A percentile compares a stretch with the other conserved stretches of the same genome.
Evolutionary conservation across 306 rosid species (phyloP).

Genomic region (Cucurbita ficifolia): DNA sequence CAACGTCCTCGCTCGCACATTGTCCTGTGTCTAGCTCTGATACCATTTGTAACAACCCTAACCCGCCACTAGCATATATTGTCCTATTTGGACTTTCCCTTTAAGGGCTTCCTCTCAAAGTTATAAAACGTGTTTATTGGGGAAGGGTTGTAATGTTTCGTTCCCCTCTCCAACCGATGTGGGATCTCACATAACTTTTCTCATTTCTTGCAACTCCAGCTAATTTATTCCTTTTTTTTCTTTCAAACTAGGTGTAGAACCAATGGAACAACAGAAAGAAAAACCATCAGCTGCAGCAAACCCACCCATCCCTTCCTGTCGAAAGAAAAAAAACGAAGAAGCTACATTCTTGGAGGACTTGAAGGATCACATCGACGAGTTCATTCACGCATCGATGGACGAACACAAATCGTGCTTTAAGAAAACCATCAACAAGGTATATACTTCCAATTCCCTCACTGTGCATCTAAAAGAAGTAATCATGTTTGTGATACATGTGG

Average conservation of each 20-base stretch:
- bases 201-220: neutral
- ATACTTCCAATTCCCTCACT: neutral
- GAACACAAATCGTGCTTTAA: slow-evolving; percentile 78
- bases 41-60: too few species aligned
- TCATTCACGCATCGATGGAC: slow-evolving; percentile 68
- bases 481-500: neutral
- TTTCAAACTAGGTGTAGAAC: neutral
- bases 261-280: slow-evolving; percentile 47
- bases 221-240: too few species aligned
- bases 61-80: too few species aligned
- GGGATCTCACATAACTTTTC: too few species aligned
- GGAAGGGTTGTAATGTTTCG: too few species aligned
- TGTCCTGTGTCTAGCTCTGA: too few species aligned
- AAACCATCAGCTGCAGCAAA: slow-evolving; percentile 16
- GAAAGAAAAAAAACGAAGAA: slow-evolving; percentile 65
- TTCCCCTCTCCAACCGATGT: too few species aligned
- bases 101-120: too few species aligned
- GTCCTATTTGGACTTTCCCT: too few species aligned
- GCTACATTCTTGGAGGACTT: slow-evolving; percentile 69
- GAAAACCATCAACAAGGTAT: slow-evolving; percentile 60
- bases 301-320: slow-evolving; percentile 40
- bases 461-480: neutral
- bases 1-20: too few species aligned
- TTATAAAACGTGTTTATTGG: too few species aligned
- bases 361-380: slow-evolving; percentile 85